Evolutionary conservation across 75 land plant genomes (phyloP), one percentile per base, ranked within the genome.

Genomic region (Sequoiadendron giganteum): DNA sequence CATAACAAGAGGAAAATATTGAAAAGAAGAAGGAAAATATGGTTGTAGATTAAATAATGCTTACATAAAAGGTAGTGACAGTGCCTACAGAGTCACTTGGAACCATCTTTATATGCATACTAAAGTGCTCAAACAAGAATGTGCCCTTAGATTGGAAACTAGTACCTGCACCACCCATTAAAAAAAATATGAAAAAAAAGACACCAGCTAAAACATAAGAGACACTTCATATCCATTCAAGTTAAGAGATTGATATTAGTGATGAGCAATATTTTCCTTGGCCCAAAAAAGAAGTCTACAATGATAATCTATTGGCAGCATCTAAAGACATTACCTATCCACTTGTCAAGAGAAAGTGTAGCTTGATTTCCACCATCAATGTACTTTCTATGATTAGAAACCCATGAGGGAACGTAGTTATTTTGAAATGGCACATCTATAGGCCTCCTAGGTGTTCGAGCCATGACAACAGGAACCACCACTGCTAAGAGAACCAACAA

Each of bases 11-110:
- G 4, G 55, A 47, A 30, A n/a, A n/a, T n/a, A n/a, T n/a, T n/a
- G n/a, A n/a, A n/a, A n/a, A n/a, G n/a, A n/a, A n/a, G n/a, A n/a
- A n/a, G n/a, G n/a, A n/a, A n/a, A 76, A 83, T 39, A 90, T 54
- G 5, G 58, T 1, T 15, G 55, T 39, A 38, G n/a, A 45, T 70
- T 65, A 25, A 78, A 79, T 39, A 38, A 3, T 81, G 40, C 87
- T 91, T 91, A 95, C 96, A 83, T 95, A 93, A 56, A 86, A 95
- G 1, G 95, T 54, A 10, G 95, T 92, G 5, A 95, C 93, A 61
- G 89, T 89, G 55, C 95, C 94, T 34, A 92, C 86, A n/a, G 92
- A 91, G 47, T 92, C 86, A 21, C 84, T 87, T 0, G 68, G 61
- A 2, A 93, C 90, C 15, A 93, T 16, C 88, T 95, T 95, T 2